phyloP scores from a whole-genome alignment of 2,329 filamentous ascomycete genomes.

The Alternaria incomplexa region DNA sequence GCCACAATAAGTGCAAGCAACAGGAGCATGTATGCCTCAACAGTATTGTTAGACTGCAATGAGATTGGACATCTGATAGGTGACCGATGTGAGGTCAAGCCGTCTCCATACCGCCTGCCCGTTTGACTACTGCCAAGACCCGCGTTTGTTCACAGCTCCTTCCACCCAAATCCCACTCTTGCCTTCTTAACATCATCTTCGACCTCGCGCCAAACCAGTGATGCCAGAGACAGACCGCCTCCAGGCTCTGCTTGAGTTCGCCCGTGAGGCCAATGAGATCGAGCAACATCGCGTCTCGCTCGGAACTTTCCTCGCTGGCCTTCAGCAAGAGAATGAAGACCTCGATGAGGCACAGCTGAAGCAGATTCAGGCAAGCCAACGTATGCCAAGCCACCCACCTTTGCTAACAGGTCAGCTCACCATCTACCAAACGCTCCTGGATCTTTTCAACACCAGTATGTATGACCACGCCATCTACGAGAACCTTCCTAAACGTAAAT shows the following conservation, averaged over 20 bases:
- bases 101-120: neutral
- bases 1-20: neutral
- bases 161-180: neutral
- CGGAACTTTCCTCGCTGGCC: neutral
- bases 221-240: neutral
- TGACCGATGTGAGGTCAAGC: neutral
- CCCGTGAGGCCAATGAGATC: neutral
- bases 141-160: neutral
- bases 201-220: neutral
- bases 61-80: neutral
- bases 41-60: neutral
- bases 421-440: neutral
- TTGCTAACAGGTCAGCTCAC: conserved; percentile 3
- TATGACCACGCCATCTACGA: neutral
- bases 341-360: neutral
- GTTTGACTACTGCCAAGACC: neutral
- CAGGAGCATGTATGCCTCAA: neutral
- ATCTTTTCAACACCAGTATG: neutral
- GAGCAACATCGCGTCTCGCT: neutral
- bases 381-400: too few relatives aligned
- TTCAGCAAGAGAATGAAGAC: neutral
- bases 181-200: neutral
- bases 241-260: neutral
- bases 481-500: neutral
- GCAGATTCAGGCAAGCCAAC: neutral